Conservation (phyloP, 495 filamentous ascomycete species). For the Aspergillus diversus region DNA sequence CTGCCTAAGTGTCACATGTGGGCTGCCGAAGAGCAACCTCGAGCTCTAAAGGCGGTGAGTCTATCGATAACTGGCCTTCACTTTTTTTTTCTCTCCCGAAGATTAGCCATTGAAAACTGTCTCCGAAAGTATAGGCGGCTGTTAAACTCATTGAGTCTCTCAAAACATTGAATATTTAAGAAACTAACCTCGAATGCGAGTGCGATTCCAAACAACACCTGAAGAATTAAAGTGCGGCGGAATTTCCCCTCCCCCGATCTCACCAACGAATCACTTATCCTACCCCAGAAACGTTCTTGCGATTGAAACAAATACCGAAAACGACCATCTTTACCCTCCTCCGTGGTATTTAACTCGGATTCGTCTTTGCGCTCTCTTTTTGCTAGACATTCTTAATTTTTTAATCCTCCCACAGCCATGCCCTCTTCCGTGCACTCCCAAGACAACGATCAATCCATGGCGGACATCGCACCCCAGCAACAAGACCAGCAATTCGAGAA, state of each 20-base stretch:
- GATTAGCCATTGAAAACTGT: not conserved
- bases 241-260: no score
- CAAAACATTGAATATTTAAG: no score
- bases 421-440: conserved; percentile 48
- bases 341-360: no score
- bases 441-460: conserved; percentile 59
- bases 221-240: no score
- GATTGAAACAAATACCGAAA: no score
- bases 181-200: no score
- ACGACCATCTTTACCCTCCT: no score
- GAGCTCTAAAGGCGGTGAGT: conserved; percentile 26
- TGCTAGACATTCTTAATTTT: not conserved
- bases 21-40: not conserved
- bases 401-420: conserved; percentile 22
- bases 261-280: no score
- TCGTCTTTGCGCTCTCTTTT: not conserved
- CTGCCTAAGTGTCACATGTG: not conserved
- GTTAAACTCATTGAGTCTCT: not conserved
- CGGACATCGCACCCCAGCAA: conserved; percentile 47
- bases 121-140: not conserved
- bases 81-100: conserved; percentile 20
- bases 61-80: conserved; percentile 30
- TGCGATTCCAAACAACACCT: no score
- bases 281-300: no score
- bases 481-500: conserved; percentile 44